These are phyloP conservation scores for Pleurotus pulmonarius DNA, from an alignment of 768 basidiomycete species.

Conservation along the genomic window DNA sequence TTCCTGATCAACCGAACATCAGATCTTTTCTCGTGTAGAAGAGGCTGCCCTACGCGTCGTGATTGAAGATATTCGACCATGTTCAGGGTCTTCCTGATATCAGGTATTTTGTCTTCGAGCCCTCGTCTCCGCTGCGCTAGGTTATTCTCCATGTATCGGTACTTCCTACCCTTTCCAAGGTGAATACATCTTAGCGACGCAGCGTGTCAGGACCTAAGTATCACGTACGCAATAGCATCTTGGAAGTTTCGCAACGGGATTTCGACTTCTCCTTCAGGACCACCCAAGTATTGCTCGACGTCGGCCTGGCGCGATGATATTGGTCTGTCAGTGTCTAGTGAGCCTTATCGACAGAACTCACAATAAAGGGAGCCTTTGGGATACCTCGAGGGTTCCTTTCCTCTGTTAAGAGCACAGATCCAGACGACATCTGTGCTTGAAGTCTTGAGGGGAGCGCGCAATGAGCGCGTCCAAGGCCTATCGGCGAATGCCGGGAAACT, in stretches of 20 bases:
- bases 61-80: conserved; percentile 85
- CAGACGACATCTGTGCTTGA: neutral
- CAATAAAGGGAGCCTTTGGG: conserved; percentile 93
- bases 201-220: conserved; percentile 11
- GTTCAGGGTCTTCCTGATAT: conserved; percentile 86
- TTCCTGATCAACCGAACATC: conserved; percentile 38
- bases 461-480: neutral
- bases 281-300: conserved; percentile 83
- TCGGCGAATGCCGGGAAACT: neutral
- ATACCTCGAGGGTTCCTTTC: conserved; percentile 88
- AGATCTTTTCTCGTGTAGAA: neutral
- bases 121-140: conserved; percentile 72
- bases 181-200: conserved; percentile 15
- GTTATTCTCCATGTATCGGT: conserved; percentile 95
- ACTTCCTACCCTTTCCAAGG: conserved; percentile 72
- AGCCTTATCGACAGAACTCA: conserved; percentile 33
- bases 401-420: conserved; percentile 27
- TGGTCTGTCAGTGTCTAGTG: neutral
- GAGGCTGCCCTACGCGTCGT: conserved; percentile 48
- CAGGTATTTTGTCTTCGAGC: conserved; percentile 93
- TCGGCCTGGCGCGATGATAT: conserved; percentile 51
- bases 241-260: conserved; percentile 76
- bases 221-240: conserved; percentile 87
- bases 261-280: conserved; percentile 76
- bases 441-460: neutral